Percentiles rank a stretch among this genome's conserved stretches.
Conservation (phyloP, 345 rosid species). For the Corymbia maculata region DNA sequence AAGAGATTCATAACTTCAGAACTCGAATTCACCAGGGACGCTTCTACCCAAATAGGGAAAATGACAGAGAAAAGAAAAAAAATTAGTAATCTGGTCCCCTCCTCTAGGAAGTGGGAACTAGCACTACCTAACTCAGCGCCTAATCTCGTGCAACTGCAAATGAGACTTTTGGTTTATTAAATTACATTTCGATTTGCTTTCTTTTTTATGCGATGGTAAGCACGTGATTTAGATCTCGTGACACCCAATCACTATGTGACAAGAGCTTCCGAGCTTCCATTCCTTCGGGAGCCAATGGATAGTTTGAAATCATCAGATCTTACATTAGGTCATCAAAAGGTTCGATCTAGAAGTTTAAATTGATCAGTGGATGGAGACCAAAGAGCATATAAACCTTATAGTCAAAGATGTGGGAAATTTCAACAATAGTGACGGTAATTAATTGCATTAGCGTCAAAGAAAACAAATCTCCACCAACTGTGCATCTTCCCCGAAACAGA, state of each 20-base stretch:
- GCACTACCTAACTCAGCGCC: not conserved
- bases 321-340: not conserved
- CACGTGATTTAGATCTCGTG: not conserved
- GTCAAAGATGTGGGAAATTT: not conserved
- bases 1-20: not conserved
- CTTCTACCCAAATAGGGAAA: not conserved
- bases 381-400: not conserved
- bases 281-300: not conserved
- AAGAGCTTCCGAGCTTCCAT: not conserved
- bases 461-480: not conserved
- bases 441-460: not conserved
- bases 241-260: not conserved
- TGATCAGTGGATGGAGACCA: not conserved
- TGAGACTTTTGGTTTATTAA: not conserved
- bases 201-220: not conserved
- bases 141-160: not conserved
- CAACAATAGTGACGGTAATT: not conserved
- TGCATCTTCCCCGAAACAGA: not conserved
- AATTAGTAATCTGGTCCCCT: not conserved
- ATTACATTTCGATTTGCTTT: not conserved
- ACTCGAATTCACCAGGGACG: not conserved
- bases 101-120: not conserved
- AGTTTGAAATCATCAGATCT: not conserved
- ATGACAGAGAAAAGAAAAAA: not conserved
- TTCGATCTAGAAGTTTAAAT: not conserved